Conservation (phyloP, 441 rosid species). For the Corymbia calophylla region DNA sequence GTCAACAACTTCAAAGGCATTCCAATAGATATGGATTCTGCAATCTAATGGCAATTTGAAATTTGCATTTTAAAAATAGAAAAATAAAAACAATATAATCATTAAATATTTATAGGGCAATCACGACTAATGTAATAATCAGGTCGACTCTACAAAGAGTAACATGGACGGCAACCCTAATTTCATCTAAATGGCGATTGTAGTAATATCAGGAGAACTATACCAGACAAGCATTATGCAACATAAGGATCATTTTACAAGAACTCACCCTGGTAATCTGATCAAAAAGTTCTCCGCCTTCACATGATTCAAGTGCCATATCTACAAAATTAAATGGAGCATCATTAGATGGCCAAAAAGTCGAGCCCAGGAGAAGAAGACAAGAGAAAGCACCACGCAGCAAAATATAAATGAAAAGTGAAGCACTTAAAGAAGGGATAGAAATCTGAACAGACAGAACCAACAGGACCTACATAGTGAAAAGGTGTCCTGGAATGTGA, state of each 20-base stretch:
- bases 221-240: not conserved
- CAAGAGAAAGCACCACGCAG: not conserved
- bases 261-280: slow-evolving; percentile 93
- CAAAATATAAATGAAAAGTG: not conserved
- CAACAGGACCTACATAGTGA: slow-evolving; percentile 49
- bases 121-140: not conserved
- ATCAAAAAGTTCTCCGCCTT: slow-evolving; percentile 98
- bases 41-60: not conserved
- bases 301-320: slow-evolving; percentile 99
- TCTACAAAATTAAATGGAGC: slow-evolving; percentile 31
- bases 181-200: not conserved
- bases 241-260: not conserved
- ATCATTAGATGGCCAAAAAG: not conserved
- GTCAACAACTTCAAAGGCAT: not conserved
- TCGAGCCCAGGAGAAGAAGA: not conserved
- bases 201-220: not conserved
- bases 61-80: not conserved
- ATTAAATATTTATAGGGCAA: not conserved
- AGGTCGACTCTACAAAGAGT: not conserved
- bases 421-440: not conserved
- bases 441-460: not conserved
- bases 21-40: not conserved
- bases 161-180: not conserved
- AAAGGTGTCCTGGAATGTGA: slow-evolving; percentile 62
- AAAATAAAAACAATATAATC: not conserved